A percentile compares a stretch with the other conserved stretches of the same genome.
These are phyloP conservation scores for Phytopythium sindhum DNA, from an alignment of 352 stramenopile genomes.

Conservation along the genomic window DNA sequence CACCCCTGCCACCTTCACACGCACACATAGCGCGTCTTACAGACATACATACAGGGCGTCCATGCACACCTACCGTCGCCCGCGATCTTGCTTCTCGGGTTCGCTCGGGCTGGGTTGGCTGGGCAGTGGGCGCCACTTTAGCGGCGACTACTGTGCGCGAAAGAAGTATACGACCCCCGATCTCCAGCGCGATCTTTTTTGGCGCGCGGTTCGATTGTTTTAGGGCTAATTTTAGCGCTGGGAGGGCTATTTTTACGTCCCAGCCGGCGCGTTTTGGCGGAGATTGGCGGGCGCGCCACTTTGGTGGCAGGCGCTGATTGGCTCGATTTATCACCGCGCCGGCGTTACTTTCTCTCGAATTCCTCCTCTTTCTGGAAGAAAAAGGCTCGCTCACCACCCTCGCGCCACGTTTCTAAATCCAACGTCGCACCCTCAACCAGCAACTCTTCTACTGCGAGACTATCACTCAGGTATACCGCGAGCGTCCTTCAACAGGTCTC, in stretches of 20 bases:
- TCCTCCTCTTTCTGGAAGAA: background rate
- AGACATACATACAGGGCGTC: too few species aligned
- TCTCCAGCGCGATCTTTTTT: background rate
- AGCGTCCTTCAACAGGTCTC: background rate
- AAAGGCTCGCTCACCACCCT: background rate
- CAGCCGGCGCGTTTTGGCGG: background rate
- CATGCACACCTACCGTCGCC: background rate
- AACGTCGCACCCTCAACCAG: background rate
- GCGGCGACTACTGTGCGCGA: background rate
- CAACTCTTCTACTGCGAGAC: background rate
- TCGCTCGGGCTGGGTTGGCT: background rate
- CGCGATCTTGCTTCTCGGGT: background rate
- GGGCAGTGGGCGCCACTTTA: background rate
- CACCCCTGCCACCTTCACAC: too few species aligned
- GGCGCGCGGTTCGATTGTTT: background rate
- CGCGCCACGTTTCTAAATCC: background rate
- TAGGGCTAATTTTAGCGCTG: background rate
- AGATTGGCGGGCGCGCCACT: slow-evolving; percentile 1
- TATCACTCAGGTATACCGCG: background rate
- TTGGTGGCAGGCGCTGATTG: slow-evolving; percentile 53
- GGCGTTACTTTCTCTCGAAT: slow-evolving; percentile 12
- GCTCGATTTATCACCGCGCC: slow-evolving; percentile 4
- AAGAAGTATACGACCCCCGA: background rate
- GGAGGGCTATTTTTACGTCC: slow-evolving; percentile 1
- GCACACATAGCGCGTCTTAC: background rate